A percentile compares a stretch with the other conserved stretches of the same genome.
phyloP scores from a whole-genome alignment of 1,284 basidiomycete species.

The Malassezia japonica region DNA sequence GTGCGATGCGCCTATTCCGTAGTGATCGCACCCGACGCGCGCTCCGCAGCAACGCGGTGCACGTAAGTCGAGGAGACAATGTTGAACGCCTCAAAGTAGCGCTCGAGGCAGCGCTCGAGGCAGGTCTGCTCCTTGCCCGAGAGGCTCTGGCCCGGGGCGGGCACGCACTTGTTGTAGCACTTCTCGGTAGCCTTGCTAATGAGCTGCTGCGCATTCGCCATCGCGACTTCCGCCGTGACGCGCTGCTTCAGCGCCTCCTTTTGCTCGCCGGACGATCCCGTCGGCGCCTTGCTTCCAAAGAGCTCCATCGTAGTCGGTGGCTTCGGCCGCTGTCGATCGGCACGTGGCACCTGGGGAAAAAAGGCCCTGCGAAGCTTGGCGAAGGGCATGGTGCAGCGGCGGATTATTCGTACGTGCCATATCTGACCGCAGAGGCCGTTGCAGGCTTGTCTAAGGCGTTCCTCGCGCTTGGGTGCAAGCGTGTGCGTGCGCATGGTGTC shows the following conservation, averaged over 20 bases:
- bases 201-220: conserved; percentile 44
- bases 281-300: conserved; percentile 16
- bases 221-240: conserved; percentile 29
- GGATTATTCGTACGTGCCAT: conserved; percentile 1
- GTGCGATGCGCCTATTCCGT: not conserved
- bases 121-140: conserved; percentile 43
- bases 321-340: too few species aligned
- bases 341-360: not conserved
- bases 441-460: conserved; percentile 27
- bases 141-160: conserved; percentile 29
- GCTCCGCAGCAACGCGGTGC: conserved; percentile 27
- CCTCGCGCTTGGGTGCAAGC: conserved; percentile 26
- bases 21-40: conserved; percentile 24
- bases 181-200: conserved; percentile 46
- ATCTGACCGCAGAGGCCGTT: conserved; percentile 17
- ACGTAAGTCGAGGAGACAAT: conserved; percentile 38
- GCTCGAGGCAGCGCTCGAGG: conserved; percentile 39
- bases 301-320: conserved; percentile 32
- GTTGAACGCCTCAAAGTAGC: conserved; percentile 47
- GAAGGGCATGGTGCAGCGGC: not conserved
- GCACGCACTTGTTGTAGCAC: conserved; percentile 43
- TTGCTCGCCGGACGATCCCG: conserved; percentile 27
- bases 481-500: conserved; percentile 30
- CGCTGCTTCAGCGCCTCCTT: conserved; percentile 46
- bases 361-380: not conserved